These are phyloP conservation scores for Oryza longistaminata DNA, from an alignment of 176 grass and related monocot genomes.

Conservation along the genomic window DNA sequence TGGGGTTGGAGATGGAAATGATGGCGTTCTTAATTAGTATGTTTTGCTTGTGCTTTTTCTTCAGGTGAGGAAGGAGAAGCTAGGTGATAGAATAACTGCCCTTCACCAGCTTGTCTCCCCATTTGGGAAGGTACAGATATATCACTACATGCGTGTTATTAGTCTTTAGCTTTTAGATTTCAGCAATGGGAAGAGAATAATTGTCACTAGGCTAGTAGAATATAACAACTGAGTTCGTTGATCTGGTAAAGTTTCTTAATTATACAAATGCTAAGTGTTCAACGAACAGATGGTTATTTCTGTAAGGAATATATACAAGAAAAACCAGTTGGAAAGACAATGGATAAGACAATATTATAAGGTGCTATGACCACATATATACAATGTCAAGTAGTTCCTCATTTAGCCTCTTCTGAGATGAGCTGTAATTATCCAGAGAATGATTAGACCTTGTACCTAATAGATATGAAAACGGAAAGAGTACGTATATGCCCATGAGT, in stretches of 20 bases:
- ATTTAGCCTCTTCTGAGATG: background rate
- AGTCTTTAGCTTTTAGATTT: background rate
- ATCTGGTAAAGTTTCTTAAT: background rate
- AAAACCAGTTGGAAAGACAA: background rate
- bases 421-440: background rate
- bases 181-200: background rate
- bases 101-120: slow-evolving; percentile 97
- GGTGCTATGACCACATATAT: background rate
- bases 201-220: background rate
- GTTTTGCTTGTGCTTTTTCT: slow-evolving; percentile 52
- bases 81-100: slow-evolving; percentile 97
- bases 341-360: slow-evolving; percentile 9
- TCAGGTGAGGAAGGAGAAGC: slow-evolving; percentile 98
- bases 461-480: background rate
- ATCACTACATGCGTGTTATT: background rate
- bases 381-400: background rate
- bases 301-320: background rate
- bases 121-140: slow-evolving; percentile 89
- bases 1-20: slow-evolving; percentile 32
- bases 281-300: background rate
- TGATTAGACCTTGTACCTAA: slow-evolving; percentile 17
- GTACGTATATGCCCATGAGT: background rate
- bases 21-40: slow-evolving; percentile 45
- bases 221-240: background rate
- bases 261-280: background rate